Percentiles rank a stretch among this genome's conserved stretches.
phyloP scores from a whole-genome alignment of 1,284 basidiomycete species.

The Anthracocystis walkeri region DNA sequence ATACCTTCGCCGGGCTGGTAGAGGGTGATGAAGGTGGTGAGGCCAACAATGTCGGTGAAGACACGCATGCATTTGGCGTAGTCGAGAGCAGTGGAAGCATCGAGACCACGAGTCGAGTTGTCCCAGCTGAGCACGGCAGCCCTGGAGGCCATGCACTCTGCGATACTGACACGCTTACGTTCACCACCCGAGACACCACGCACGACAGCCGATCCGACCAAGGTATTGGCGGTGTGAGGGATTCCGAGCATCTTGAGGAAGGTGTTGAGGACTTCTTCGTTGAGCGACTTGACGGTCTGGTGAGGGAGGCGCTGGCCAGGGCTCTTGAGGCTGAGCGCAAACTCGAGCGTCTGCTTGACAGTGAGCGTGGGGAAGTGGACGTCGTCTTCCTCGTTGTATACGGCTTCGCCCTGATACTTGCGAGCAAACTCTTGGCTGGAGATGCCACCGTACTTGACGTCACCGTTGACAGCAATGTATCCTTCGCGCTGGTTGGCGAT shows the following conservation, averaged over 20 bases:
- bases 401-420: slow-evolving; percentile 51
- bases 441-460: slow-evolving; percentile 69
- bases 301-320: slow-evolving; percentile 59
- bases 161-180: slow-evolving; percentile 59
- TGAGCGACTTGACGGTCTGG: slow-evolving; percentile 29
- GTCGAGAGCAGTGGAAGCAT: slow-evolving; percentile 59
- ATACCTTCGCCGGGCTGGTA: slow-evolving; percentile 76
- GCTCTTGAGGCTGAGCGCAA: slow-evolving; percentile 56
- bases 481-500: slow-evolving; percentile 73
- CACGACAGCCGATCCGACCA: slow-evolving; percentile 56
- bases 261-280: slow-evolving; percentile 47
- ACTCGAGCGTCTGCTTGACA: slow-evolving; percentile 56
- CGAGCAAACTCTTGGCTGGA: slow-evolving; percentile 74
- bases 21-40: slow-evolving; percentile 68
- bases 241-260: slow-evolving; percentile 67
- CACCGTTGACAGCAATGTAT: slow-evolving; percentile 61
- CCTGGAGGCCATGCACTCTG: slow-evolving; percentile 70
- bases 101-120: slow-evolving; percentile 71
- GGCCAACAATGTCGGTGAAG: slow-evolving; percentile 68
- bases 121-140: slow-evolving; percentile 61
- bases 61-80: slow-evolving; percentile 68
- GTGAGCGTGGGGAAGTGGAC: slow-evolving; percentile 56
- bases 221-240: slow-evolving; percentile 53
- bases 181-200: slow-evolving; percentile 71
- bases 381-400: slow-evolving; percentile 60